These are phyloP conservation scores for Saccharomyces pastorianus DNA, from an alignment of 1,139 yeast genomes.

Conservation along the genomic window DNA sequence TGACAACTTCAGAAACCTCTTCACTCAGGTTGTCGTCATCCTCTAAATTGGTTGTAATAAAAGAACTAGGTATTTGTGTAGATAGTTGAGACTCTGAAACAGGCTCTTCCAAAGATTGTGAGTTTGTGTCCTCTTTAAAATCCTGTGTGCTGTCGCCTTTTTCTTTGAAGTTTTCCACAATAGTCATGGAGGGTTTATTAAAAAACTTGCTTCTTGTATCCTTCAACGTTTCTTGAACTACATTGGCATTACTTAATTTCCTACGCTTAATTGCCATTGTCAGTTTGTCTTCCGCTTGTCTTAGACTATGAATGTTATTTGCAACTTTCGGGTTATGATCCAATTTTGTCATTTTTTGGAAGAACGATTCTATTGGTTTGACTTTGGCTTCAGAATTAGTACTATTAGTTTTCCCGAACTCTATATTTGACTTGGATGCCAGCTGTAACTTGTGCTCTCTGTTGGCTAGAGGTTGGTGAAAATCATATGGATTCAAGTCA, in stretches of 20 bases:
- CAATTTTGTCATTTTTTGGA: slow-evolving; percentile 1
- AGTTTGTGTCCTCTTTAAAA: slow-evolving; percentile 18
- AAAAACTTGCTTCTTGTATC: background rate
- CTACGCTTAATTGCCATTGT: slow-evolving; percentile 5
- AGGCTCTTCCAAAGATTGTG: slow-evolving; percentile 5
- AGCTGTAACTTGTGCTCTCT: slow-evolving; percentile 29
- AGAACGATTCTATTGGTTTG: slow-evolving; percentile 9
- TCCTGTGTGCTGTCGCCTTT: background rate
- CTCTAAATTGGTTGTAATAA: slow-evolving; percentile 29
- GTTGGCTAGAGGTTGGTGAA: slow-evolving; percentile 36
- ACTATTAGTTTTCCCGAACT: background rate
- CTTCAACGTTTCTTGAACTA: background rate
- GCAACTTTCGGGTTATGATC: background rate
- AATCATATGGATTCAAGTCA: slow-evolving; percentile 56
- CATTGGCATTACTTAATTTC: slow-evolving; percentile 1
- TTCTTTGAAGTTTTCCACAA: background rate
- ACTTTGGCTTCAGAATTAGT: slow-evolving; percentile 1
- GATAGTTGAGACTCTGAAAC: slow-evolving; percentile 20
- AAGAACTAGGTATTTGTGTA: slow-evolving; percentile 32
- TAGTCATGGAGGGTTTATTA: background rate
- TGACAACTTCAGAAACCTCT: background rate
- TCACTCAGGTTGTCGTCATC: slow-evolving; percentile 3
- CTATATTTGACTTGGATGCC: slow-evolving; percentile 21
- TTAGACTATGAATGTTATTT: background rate
- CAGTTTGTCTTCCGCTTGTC: slow-evolving; percentile 6